A percentile compares a stretch with the other conserved stretches of the same genome.
Conservation (phyloP, 768 basidiomycete species). For the Chalciporus pseudorubinellus region DNA sequence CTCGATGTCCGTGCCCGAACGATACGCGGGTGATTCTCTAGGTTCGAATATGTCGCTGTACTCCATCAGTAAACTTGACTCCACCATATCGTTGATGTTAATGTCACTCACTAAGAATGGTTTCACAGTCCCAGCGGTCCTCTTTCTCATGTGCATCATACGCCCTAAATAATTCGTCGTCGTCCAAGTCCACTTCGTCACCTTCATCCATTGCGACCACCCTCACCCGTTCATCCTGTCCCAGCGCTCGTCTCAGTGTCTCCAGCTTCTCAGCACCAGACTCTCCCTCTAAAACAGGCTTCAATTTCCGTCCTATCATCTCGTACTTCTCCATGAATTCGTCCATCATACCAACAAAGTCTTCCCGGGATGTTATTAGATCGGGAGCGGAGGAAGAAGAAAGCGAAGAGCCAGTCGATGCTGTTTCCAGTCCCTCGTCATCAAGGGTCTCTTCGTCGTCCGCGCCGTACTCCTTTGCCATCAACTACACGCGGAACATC, state of each 20-base stretch:
- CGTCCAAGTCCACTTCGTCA: slow-evolving; percentile 46
- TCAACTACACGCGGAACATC: slow-evolving; percentile 44
- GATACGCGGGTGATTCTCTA: slow-evolving; percentile 93
- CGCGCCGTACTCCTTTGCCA: slow-evolving; percentile 75
- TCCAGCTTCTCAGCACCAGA: slow-evolving; percentile 77
- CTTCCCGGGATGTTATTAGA: slow-evolving; percentile 77
- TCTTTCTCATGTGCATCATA: slow-evolving; percentile 49
- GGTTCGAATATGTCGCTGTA: slow-evolving; percentile 91
- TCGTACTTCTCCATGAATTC: slow-evolving; percentile 94
- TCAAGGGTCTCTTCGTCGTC: slow-evolving; percentile 49
- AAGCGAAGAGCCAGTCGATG: slow-evolving; percentile 35
- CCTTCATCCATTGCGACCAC: slow-evolving; percentile 42
- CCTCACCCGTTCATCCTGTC: slow-evolving; percentile 60
- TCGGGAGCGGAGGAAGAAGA: slow-evolving; percentile 66
- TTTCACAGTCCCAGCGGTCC: slow-evolving; percentile 94
- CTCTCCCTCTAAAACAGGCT: slow-evolving; percentile 68
- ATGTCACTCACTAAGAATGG: slow-evolving; percentile 74
- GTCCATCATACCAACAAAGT: slow-evolving; percentile 88
- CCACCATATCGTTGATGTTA: neutral
- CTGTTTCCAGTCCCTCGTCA: slow-evolving; percentile 49
- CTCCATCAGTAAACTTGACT: slow-evolving; percentile 9
- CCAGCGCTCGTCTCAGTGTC: slow-evolving; percentile 73
- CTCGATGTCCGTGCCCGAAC: slow-evolving; percentile 65
- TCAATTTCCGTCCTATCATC: slow-evolving; percentile 83
- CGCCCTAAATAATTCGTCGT: slow-evolving; percentile 41